Evolutionary conservation across 176 grass and related monocot species (phyloP), one percentile per base, ranked within the genome.

Genomic region (Otatea glauca): DNA sequence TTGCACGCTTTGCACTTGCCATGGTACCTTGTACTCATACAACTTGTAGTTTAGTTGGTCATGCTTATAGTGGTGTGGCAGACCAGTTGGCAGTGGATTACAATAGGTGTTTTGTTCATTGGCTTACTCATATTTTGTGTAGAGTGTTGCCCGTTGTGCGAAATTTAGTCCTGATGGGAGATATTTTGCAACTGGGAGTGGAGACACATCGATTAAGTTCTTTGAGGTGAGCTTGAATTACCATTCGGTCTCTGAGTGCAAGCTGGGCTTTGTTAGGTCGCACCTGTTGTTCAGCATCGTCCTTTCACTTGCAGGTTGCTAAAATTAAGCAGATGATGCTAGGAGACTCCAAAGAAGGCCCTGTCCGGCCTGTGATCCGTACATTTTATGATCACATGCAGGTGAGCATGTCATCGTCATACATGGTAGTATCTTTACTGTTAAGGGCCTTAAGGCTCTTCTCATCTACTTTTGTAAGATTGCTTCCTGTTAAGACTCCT

Each of bases 301-400:
- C 39, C 66, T 75, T 75, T 61, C 16, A 76, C 53, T 65, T 80
- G 17, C 79, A 95, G 96, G 91, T 95, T 89, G 91, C 93, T 64
- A 98, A 98, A 85, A 75, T 89, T 68, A 98, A 98, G 84, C 93
- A 95, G 88, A 88, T 81, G 65, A 94, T 98, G 83, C 53, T 85
- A 83, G 91, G 89, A 23, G 93, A 98, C 82, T 78, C 89, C 43
- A 95, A 92, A 82, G 96, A 98, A 78, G 91, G 93, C 18, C 37
- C 83, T 81, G 88, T 88, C 58, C 81, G 91, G 43, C 91, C 93
- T 77, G 93, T 91, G 58, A 89, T 95, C 65, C 83, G 93, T 69
- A 98, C 91, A 76, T 95, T 98, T 88, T 98, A 98, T 72, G 96
- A 98, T 86, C 96, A 98, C 63, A 72, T 77, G 48, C 93, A 98